phyloP scores from a whole-genome alignment of 805 yeast species.

The Aciculoconidium aculeatum region DNA sequence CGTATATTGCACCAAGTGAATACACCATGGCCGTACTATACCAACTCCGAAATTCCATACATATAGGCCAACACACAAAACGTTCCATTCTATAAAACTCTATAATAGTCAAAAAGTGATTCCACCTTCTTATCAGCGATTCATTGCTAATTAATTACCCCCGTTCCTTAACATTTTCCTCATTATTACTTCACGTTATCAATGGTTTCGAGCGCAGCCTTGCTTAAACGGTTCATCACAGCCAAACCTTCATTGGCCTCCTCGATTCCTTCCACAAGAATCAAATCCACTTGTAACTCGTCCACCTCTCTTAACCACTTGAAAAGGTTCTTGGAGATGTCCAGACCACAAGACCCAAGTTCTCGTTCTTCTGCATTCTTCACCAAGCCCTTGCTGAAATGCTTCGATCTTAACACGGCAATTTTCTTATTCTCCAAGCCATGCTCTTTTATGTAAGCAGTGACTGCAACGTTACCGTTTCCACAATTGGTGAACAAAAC shows the following conservation, averaged over 20 bases:
- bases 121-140: too few relatives aligned
- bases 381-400: conserved; percentile 18
- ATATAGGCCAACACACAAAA: too few relatives aligned
- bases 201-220: conserved; percentile 65
- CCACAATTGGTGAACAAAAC: conserved; percentile 52
- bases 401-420: conserved; percentile 46
- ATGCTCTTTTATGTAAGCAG: conserved; percentile 16
- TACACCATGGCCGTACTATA: too few relatives aligned
- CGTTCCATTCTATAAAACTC: too few relatives aligned
- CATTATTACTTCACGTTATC: too few relatives aligned
- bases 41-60: too few relatives aligned
- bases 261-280: conserved; percentile 78
- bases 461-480: conserved; percentile 34
- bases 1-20: too few relatives aligned
- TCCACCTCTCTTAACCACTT: conserved; percentile 71
- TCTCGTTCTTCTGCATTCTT: conserved; percentile 22
- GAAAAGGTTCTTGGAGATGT: conserved; percentile 74
- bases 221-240: conserved; percentile 82
- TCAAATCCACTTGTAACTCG: conserved; percentile 56
- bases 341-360: conserved; percentile 44
- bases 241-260: conserved; percentile 84
- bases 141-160: too few relatives aligned
- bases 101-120: too few relatives aligned
- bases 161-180: too few relatives aligned
- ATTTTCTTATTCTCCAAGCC: conserved; percentile 25